phyloP scores from a whole-genome alignment of 371 early-diverging fungal genomes.

The Phascolomyces articulosus region DNA sequence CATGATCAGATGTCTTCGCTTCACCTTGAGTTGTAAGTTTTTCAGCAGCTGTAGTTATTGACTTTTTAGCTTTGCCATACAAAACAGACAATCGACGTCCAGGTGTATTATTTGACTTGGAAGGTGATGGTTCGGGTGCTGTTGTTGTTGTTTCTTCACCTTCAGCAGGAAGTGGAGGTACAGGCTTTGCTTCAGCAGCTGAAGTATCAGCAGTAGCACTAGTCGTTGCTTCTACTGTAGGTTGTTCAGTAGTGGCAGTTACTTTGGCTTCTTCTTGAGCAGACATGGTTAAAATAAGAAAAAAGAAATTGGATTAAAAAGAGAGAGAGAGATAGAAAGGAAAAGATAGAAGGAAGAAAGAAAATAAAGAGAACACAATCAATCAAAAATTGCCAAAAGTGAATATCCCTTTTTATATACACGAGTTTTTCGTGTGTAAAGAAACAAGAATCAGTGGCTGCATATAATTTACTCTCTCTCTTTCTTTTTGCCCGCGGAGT shows the following conservation, averaged over 20 bases:
- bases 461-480: no score
- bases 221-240: neutral
- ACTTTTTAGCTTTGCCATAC: constrained; percentile 21
- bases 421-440: neutral
- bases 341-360: no score
- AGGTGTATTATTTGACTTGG: constrained; percentile 10
- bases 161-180: constrained; percentile 18
- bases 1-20: neutral
- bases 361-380: neutral
- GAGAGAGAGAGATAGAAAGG: neutral
- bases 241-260: neutral
- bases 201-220: neutral
- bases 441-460: neutral
- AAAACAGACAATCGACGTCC: constrained; percentile 21
- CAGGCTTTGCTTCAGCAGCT: constrained; percentile 16
- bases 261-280: neutral
- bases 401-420: neutral
- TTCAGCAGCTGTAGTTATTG: constrained; percentile 16
- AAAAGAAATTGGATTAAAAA: constrained; percentile 8
- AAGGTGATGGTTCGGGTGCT: constrained; percentile 9
- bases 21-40: constrained; percentile 8
- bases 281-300: constrained; percentile 7
- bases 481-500: no score
- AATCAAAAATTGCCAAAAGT: constrained; percentile 1
- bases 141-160: constrained; percentile 1